Percentiles rank a stretch among this genome's conserved stretches.
Evolutionary conservation across 2,329 filamentous ascomycete genomes (phyloP).

Genomic region (Coleophoma crateriformis): DNA sequence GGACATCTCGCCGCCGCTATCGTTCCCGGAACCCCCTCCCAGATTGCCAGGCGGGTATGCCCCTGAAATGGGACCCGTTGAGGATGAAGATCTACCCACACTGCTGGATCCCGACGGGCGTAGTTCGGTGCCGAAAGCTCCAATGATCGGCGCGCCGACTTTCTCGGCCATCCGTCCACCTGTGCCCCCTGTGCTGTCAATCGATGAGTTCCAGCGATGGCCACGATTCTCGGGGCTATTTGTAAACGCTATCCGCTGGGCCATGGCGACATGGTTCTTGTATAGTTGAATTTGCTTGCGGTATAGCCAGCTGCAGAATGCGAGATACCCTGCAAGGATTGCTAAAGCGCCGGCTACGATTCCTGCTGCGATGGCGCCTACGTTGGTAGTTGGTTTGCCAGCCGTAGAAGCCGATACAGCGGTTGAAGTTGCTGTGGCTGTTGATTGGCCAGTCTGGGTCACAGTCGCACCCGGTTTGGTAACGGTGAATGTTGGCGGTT

Average conservation of each 20-base stretch:
- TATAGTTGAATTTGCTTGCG: conserved; percentile 65
- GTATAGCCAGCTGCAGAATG: conserved; percentile 70
- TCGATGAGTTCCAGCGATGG: conserved; percentile 12
- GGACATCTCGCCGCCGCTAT: conserved; percentile 1
- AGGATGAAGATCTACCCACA: conserved; percentile 6
- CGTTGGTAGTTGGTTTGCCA: conserved; percentile 21
- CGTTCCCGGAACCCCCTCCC: background rate
- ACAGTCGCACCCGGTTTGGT: conserved; percentile 44
- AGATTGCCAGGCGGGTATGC: background rate
- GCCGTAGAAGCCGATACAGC: conserved; percentile 29
- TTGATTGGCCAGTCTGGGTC: conserved; percentile 28
- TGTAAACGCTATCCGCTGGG: conserved; percentile 49
- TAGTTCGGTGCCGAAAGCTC: conserved; percentile 21
- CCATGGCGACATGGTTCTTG: conserved; percentile 61
- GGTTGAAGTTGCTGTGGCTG: conserved; percentile 18
- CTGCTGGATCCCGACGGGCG: conserved; percentile 7
- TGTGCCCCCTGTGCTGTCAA: background rate
- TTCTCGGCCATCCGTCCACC: conserved; percentile 19
- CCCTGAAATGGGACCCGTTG: conserved; percentile 2
- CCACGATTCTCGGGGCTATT: conserved; percentile 26
- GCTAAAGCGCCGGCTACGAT: conserved; percentile 62
- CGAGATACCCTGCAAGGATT: conserved; percentile 57
- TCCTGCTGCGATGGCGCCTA: conserved; percentile 40
- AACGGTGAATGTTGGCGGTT: conserved; percentile 63
- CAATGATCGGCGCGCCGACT: conserved; percentile 12